Conservation (phyloP, 352 stramenopile species). For the Phytopythium cucurbitacearum region DNA sequence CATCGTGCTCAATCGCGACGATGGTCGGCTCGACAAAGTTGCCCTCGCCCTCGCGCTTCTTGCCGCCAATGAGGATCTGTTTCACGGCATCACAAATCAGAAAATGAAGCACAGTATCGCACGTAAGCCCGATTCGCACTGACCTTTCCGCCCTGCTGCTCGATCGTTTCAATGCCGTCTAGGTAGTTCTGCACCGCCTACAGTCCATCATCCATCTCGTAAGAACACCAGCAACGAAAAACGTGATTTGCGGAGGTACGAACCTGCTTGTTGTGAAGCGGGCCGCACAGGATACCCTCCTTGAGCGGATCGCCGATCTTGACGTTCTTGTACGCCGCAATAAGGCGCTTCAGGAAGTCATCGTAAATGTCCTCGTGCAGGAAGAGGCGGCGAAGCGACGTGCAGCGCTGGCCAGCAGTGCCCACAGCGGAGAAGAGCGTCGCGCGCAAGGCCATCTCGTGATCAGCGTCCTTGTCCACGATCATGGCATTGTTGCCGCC, state of each 20-base stretch:
- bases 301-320: constrained; percentile 89
- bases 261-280: constrained; percentile 52
- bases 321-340: constrained; percentile 84
- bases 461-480: constrained; percentile 88
- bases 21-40: constrained; percentile 93
- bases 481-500: constrained; percentile 94
- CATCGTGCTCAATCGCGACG: constrained; percentile 75
- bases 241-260: neutral
- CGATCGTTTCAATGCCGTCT: constrained; percentile 80
- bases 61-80: constrained; percentile 84
- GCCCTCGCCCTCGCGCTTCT: constrained; percentile 69
- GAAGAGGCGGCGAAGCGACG: constrained; percentile 88
- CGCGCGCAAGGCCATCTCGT: constrained; percentile 87
- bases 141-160: constrained; percentile 84
- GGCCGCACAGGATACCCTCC: constrained; percentile 80
- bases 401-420: constrained; percentile 91
- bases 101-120: constrained; percentile 4
- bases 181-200: constrained; percentile 86
- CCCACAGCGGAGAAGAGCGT: constrained; percentile 90
- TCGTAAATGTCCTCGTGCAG: constrained; percentile 91
- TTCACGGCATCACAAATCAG: constrained; percentile 6
- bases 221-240: neutral
- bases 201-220: neutral
- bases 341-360: constrained; percentile 79
- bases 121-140: neutral